Conservation (phyloP, 495 filamentous ascomycete species). For the Melanomma pulvis-pyrius region DNA sequence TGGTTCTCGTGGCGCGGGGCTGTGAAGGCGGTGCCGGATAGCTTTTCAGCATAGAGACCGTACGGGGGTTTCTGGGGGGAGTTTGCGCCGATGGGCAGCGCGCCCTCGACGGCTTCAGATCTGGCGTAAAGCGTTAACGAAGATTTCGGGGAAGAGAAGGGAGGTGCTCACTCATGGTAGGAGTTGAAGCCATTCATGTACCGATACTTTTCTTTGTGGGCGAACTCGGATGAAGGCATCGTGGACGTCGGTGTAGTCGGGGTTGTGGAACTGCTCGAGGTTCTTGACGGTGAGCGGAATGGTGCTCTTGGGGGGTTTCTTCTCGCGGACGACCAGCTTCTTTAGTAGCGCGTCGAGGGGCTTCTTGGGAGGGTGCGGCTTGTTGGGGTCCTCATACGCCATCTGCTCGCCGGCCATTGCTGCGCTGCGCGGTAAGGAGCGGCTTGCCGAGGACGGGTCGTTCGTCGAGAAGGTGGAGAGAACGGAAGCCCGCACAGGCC, state of each 20-base stretch:
- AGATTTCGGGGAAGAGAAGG: not conserved
- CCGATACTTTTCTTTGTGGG: conserved; percentile 57
- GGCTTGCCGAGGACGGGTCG: conserved; percentile 8
- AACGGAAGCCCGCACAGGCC: not conserved
- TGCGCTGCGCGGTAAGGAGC: conserved; percentile 23
- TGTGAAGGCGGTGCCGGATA: conserved; percentile 92
- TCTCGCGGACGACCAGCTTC: conserved; percentile 12
- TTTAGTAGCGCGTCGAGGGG: conserved; percentile 22
- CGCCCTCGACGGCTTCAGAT: conserved; percentile 60
- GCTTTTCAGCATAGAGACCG: conserved; percentile 89
- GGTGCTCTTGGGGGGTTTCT: conserved; percentile 27
- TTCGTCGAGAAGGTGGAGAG: not conserved
- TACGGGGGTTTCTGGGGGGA: conserved; percentile 84
- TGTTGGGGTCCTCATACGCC: conserved; percentile 38
- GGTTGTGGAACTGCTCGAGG: conserved; percentile 41
- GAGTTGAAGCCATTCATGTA: conserved; percentile 64
- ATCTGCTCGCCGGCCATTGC: conserved; percentile 23
- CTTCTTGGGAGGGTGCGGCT: conserved; percentile 32
- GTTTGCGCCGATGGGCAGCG: conserved; percentile 71
- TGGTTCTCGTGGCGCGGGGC: conserved; percentile 86
- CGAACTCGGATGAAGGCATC: conserved; percentile 63
- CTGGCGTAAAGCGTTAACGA: conserved; percentile 30
- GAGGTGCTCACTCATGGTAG: conserved; percentile 58
- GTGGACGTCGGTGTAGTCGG: conserved; percentile 42
- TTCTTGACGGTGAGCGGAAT: conserved; percentile 39